Evolutionary conservation across 495 filamentous ascomycete species (phyloP).

Genomic region (Hypoxylon crocopeplum): DNA sequence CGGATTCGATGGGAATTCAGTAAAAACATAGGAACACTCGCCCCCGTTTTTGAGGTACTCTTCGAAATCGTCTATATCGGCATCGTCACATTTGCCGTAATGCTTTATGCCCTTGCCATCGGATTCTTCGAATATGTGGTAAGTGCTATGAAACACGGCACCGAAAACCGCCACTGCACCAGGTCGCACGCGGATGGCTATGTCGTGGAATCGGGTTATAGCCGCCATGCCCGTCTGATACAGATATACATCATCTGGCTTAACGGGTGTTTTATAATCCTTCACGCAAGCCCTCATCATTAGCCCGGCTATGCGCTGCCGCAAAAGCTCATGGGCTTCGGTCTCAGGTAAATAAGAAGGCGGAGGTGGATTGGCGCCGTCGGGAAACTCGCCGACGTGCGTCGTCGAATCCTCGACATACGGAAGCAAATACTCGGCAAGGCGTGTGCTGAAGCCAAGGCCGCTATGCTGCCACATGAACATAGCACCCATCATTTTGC

Average conservation of each 20-base stretch:
- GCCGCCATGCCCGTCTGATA: slow-evolving; percentile 57
- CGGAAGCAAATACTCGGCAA: no score
- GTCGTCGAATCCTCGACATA: no score
- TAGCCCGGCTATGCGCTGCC: slow-evolving; percentile 44
- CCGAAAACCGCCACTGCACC: slow-evolving; percentile 42
- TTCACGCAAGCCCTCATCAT: slow-evolving; percentile 39
- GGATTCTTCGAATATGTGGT: slow-evolving; percentile 39
- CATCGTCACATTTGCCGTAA: slow-evolving; percentile 43
- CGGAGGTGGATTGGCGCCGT: no score
- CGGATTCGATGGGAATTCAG: slow-evolving; percentile 58
- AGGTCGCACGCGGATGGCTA: slow-evolving; percentile 22
- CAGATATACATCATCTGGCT: slow-evolving; percentile 49
- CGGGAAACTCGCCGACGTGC: no score
- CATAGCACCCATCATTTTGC: no score
- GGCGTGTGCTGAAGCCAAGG: no score
- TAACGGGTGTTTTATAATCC: slow-evolving; percentile 11
- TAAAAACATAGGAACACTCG: slow-evolving; percentile 45
- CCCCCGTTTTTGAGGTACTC: slow-evolving; percentile 38
- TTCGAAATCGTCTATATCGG: slow-evolving; percentile 48
- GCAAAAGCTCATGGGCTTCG: slow-evolving; percentile 37
- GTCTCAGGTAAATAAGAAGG: no score
- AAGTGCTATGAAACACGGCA: slow-evolving; percentile 48
- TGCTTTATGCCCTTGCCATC: slow-evolving; percentile 43
- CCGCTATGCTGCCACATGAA: no score
- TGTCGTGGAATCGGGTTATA: slow-evolving; percentile 34